Evolutionary conservation across 2,329 filamentous ascomycete genomes (phyloP).

Genomic region (Ophiostoma tasmaniense): DNA sequence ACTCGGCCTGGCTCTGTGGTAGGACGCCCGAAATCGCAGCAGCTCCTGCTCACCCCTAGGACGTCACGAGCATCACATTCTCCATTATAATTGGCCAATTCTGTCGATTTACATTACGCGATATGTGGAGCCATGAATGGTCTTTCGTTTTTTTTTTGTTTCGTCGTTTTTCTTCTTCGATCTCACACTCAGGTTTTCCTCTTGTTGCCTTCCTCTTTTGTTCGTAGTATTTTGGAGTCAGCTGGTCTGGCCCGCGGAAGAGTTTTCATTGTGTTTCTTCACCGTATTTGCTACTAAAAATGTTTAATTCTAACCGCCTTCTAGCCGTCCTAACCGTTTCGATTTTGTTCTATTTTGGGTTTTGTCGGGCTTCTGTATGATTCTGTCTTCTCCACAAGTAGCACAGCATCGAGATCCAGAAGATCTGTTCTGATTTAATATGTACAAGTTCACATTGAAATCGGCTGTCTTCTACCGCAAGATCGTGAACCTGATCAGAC

Average conservation of each 20-base stretch:
- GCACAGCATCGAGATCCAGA: not conserved
- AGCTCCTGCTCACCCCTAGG: not conserved
- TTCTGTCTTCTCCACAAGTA: not conserved
- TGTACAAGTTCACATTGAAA: not conserved
- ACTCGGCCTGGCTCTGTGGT: not conserved
- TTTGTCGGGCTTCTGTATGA: not conserved
- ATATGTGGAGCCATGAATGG: not conserved
- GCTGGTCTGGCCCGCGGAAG: slow-evolving; percentile 13
- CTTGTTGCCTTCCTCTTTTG: not conserved
- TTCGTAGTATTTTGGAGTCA: slow-evolving; percentile 12
- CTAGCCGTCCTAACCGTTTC: not conserved
- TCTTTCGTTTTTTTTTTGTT: not conserved
- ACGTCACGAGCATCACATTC: not conserved
- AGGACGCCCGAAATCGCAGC: not conserved
- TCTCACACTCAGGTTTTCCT: not conserved
- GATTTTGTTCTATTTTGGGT: not conserved
- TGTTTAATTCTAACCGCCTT: not conserved
- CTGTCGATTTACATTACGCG: not conserved
- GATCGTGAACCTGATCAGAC: not conserved
- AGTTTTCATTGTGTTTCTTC: slow-evolving; percentile 8
- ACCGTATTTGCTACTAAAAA: not conserved
- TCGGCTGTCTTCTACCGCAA: not conserved
- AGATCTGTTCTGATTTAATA: not conserved
- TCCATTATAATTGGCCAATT: not conserved
- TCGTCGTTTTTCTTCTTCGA: not conserved